Base-by-base conservation (phyloP, 148 eudicot species). In the Silene uniflora region DNA sequence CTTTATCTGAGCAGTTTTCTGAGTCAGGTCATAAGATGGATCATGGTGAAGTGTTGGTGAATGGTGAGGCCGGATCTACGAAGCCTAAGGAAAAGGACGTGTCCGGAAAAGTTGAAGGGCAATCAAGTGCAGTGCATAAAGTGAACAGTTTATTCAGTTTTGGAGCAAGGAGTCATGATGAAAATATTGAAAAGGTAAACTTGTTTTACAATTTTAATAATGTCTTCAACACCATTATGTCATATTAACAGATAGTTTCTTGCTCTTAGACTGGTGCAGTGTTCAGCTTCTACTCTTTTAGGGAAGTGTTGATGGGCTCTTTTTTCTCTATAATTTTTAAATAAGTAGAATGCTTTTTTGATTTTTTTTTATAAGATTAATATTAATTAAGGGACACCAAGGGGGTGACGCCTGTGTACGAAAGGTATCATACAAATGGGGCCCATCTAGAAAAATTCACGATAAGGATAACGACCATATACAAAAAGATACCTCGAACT, bases 151-250 rank as follows among this genome's bases (percentile, higher is more conserved):
- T 88, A 75, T 88, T 83, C 76, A 84, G 84, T 76, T 89, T 87
- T 86, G 93, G 89, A 63, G 68, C 79, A 85, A 90, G 85, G 69
- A 81, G 62, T 79, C 87, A 81, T 49, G 91, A 91, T 27, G 73
- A 75, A 66, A 83, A 76, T 80, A 79, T 80, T 69, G 80, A 64
- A 73, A 94, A 90, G 93, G 98, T 91, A 83, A 83, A 74, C 21
- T 56, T 67, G 13, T 6, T 70, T 72, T 0, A 42, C 62, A 11
- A 71, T 47, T 56, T 10, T 68, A 62, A 12, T 32, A 63, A 9
- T 70, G 77, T 10, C 54, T 75, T 44, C 55, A 11, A 6, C 18
- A 19, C 71, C 10, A 24, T 79, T 32, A 49, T 71, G 58, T 61
- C 22, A n/a, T 75, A 9, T 69, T 69, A 23, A 74, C 17, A 22